These are phyloP conservation scores for Euphorbia schlechtendalii DNA, from an alignment of 441 rosid genomes.

Conservation along the genomic window DNA sequence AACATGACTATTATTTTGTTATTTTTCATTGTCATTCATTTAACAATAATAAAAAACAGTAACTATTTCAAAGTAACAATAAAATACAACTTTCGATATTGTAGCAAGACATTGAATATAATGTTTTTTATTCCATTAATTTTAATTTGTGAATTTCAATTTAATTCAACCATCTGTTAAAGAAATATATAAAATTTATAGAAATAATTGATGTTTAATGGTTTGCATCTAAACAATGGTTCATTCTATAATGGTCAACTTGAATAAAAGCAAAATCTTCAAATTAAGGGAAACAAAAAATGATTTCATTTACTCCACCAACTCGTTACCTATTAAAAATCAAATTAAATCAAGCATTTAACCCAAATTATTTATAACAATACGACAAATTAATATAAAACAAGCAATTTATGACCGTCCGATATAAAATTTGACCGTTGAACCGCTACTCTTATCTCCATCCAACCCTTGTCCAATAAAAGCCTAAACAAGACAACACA, in stretches of 20 bases:
- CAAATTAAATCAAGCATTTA: not conserved
- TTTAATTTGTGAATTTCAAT: too few relatives aligned
- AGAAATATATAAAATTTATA: too few relatives aligned
- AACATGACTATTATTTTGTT: too few relatives aligned
- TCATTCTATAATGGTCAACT: not conserved
- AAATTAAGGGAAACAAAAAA: not conserved
- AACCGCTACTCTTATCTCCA: conserved; percentile 1
- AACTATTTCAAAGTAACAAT: too few relatives aligned
- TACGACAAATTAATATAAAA: not conserved
- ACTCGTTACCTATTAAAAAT: not conserved
- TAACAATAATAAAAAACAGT: too few relatives aligned
- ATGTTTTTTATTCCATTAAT: too few relatives aligned
- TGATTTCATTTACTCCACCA: not conserved
- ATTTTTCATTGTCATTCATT: too few relatives aligned
- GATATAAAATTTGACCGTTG: conserved; percentile 22
- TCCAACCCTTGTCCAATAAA: conserved; percentile 1
- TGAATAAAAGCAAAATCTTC: not conserved
- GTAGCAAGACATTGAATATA: too few relatives aligned
- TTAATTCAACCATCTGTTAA: too few relatives aligned
- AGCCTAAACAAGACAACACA: not conserved
- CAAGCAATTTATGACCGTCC: conserved; percentile 6
- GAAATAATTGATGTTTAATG: too few relatives aligned
- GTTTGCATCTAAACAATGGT: too few relatives aligned
- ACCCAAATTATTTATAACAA: not conserved
- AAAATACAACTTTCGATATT: too few relatives aligned